Evolutionary conservation across 371 early-diverging fungal genomes (phyloP), one percentile per base, ranked within the genome.

Genomic region (Phascolomyces articulosus): DNA sequence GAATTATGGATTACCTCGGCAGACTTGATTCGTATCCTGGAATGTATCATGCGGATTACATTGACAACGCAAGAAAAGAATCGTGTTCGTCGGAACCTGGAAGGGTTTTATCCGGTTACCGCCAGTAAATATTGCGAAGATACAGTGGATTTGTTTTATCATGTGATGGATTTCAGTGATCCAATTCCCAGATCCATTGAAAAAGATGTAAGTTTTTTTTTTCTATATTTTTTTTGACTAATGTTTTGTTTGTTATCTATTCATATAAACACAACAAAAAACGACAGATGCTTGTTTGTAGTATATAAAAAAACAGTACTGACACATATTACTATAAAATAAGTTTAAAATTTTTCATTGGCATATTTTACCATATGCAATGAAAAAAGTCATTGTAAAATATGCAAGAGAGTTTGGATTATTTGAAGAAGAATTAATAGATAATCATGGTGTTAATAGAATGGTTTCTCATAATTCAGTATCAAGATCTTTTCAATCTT

Each of bases 131-230:
- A 84, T 64, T 89, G 89, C 62, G 73, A 85, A 7, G 87, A 88
- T 11, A 87, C 85, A 4, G 81, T 85, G 9, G 89, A 86, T 10
- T 92, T 93, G 64, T 94, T 90, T 77, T 88, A 87, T 68, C 69
- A 85, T 24, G 86, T 94, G 67, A 94, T 94, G 95, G 77, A 85
- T 0, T 93, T 90, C 62, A 86, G 87, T 0, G 84, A 88, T 64
- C 94, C 95, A 40, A 90, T 89, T 71, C 95, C 95, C 23, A 72
- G 95, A 26, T 92, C 93, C 65, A 93, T 93, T 62, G 94, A 93
- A 70, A 94, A 94, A 68, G 93, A 93, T 62, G 44, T 44, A 44
- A 6, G 44, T 44, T 34, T 34, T 1, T 34, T 34, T 31, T 31
- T 31, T 31, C 10, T 31, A 6, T 31, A 31, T 31, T 34, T 34